phyloP scores from a whole-genome alignment of 306 rosid species.

The Quercus wislizeni region DNA sequence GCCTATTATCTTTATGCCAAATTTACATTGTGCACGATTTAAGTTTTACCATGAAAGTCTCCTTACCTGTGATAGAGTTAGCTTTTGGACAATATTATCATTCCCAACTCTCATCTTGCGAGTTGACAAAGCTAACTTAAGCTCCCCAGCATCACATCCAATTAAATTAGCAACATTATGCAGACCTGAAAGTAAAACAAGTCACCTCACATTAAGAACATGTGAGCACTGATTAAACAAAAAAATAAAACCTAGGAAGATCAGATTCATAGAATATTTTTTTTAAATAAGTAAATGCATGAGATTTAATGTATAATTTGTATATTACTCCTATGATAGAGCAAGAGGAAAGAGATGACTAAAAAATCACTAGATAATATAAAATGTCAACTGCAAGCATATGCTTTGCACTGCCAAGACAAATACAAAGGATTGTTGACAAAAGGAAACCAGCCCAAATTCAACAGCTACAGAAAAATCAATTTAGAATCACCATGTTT shows the following conservation, averaged over 20 bases:
- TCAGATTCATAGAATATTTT: not conserved
- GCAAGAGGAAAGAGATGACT: not conserved
- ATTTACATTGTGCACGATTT: not conserved
- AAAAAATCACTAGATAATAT: not conserved
- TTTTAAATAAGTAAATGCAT: not conserved
- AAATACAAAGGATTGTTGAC: not conserved
- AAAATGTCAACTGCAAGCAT: not conserved
- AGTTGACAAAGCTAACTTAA: constrained; percentile 74
- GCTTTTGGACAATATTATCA: constrained; percentile 87
- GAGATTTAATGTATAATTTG: not conserved
- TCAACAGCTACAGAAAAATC: not conserved
- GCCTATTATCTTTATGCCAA: not conserved
- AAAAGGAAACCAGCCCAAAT: not conserved
- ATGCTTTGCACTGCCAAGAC: not conserved
- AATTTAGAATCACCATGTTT: too few species aligned
- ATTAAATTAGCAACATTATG: constrained; percentile 63
- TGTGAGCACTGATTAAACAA: not conserved
- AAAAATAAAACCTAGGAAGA: not conserved
- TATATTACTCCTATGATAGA: not conserved
- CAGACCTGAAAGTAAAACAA: constrained; percentile 57
- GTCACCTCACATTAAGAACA: constrained; percentile 11
- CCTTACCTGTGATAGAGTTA: constrained; percentile 81
- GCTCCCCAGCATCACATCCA: constrained; percentile 76
- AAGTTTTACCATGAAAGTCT: constrained; percentile 16
- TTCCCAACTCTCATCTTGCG: constrained; percentile 92